Conservation (phyloP, 257 asterid species). For the Datura wrightii region DNA sequence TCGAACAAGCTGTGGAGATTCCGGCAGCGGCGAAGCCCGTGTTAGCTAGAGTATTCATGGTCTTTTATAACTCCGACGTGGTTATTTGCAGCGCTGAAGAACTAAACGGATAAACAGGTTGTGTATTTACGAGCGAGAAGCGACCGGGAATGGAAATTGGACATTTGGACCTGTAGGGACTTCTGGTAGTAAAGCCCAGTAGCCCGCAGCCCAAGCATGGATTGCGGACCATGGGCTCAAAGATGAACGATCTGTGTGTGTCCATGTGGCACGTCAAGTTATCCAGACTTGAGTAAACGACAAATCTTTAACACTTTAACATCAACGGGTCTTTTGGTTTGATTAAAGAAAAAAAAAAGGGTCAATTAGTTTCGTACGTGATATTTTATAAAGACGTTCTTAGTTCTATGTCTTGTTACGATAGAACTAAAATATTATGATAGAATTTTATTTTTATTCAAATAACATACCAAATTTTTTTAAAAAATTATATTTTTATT, state of each 20-base stretch:
- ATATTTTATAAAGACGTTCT: too few species aligned
- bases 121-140: background rate
- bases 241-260: background rate
- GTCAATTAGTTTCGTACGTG: too few species aligned
- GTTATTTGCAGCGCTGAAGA: background rate
- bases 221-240: background rate
- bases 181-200: background rate
- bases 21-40: constrained; percentile 60
- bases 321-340: too few species aligned
- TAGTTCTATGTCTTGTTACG: too few species aligned
- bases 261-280: background rate
- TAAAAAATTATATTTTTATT: too few species aligned
- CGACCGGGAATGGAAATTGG: background rate
- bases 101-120: constrained; percentile 19
- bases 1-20: constrained; percentile 50
- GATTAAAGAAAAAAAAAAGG: too few species aligned
- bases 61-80: constrained; percentile 1
- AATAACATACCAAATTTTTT: too few species aligned
- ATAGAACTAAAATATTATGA: too few species aligned
- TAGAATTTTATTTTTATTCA: too few species aligned
- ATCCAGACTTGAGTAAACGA: background rate
- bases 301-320: too few species aligned
- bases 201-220: background rate
- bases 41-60: constrained; percentile 63
- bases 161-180: background rate